These are phyloP conservation scores for Aspergillus steynii DNA, from an alignment of 495 filamentous ascomycete species.

Conservation along the genomic window DNA sequence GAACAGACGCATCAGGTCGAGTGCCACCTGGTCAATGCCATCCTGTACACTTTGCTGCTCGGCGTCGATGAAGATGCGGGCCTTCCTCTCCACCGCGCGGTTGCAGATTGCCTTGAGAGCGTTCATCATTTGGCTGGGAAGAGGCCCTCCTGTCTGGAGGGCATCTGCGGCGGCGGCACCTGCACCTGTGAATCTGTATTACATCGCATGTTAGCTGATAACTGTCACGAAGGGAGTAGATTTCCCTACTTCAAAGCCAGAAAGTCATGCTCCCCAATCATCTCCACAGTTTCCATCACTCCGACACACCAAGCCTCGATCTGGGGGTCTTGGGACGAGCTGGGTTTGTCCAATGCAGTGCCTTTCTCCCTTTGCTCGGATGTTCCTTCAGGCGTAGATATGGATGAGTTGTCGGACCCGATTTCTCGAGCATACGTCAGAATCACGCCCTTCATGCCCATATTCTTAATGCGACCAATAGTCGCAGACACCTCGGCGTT, in stretches of 20 bases:
- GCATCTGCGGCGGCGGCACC: slow-evolving; percentile 31
- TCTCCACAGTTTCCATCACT: slow-evolving; percentile 67
- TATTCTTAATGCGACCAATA: slow-evolving; percentile 35
- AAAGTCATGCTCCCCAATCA: slow-evolving; percentile 69
- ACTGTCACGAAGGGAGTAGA: neutral
- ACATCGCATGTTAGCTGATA: neutral
- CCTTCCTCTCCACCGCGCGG: slow-evolving; percentile 50
- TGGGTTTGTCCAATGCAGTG: slow-evolving; percentile 9
- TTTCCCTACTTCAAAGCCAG: slow-evolving; percentile 70
- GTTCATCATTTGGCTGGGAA: slow-evolving; percentile 35
- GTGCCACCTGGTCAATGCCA: slow-evolving; percentile 75
- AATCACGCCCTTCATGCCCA: slow-evolving; percentile 46
- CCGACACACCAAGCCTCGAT: slow-evolving; percentile 69
- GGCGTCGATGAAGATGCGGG: slow-evolving; percentile 78
- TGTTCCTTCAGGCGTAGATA: slow-evolving; percentile 26
- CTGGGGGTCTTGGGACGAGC: slow-evolving; percentile 36
- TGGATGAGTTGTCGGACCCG: slow-evolving; percentile 37
- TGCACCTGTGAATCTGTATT: slow-evolving; percentile 32
- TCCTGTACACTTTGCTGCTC: slow-evolving; percentile 75
- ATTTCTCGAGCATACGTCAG: slow-evolving; percentile 49
- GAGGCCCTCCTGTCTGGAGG: slow-evolving; percentile 31
- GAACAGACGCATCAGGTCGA: slow-evolving; percentile 76
- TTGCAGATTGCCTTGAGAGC: slow-evolving; percentile 40
- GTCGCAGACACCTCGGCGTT: slow-evolving; percentile 32
- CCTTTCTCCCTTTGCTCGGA: slow-evolving; percentile 8